Evolutionary conservation across 1,284 basidiomycete genomes (phyloP).

Genomic region (Abortiporus biennis): DNA sequence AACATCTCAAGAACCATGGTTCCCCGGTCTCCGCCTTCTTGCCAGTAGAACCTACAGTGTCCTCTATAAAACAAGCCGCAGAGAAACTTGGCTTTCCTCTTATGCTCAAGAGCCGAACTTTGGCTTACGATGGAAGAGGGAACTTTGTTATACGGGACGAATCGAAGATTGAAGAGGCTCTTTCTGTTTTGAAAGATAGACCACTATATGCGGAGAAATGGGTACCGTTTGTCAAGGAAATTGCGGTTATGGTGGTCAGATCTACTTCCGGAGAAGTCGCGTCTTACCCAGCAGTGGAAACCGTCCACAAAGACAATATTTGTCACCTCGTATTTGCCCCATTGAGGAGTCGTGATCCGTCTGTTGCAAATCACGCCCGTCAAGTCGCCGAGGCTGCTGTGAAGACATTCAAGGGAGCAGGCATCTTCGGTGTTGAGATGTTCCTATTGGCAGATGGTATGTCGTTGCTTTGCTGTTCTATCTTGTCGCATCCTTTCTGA

Average conservation of each 20-base stretch:
- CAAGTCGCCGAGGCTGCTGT: slow-evolving; percentile 82
- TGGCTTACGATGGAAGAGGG: slow-evolving; percentile 95
- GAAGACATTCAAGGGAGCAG: slow-evolving; percentile 80
- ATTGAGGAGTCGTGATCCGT: slow-evolving; percentile 54
- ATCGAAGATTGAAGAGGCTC: slow-evolving; percentile 54
- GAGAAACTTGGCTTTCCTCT: slow-evolving; percentile 75
- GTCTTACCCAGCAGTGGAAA: slow-evolving; percentile 94
- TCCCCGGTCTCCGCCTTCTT: slow-evolving; percentile 77
- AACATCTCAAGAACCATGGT: slow-evolving; percentile 55
- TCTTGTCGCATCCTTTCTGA: slow-evolving; percentile 4
- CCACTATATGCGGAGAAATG: slow-evolving; percentile 92
- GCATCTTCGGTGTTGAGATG: slow-evolving; percentile 98
- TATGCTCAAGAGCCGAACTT: slow-evolving; percentile 94
- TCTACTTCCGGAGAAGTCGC: slow-evolving; percentile 68
- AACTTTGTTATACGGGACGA: slow-evolving; percentile 76
- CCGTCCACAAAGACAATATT: slow-evolving; percentile 91
- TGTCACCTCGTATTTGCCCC: slow-evolving; percentile 93
- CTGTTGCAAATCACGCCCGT: slow-evolving; percentile 60
- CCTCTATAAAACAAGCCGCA: slow-evolving; percentile 52
- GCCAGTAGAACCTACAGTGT: slow-evolving; percentile 47
- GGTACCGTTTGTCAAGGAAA: slow-evolving; percentile 86
- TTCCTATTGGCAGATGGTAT: slow-evolving; percentile 86
- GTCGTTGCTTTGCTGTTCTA: slow-evolving; percentile 17
- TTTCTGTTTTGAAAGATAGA: slow-evolving; percentile 59
- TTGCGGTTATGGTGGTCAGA: slow-evolving; percentile 97